These are phyloP conservation scores for Takakia lepidozioides DNA, from an alignment of 225 moss, liverwort and hornwort genomes.

Conservation along the genomic window DNA sequence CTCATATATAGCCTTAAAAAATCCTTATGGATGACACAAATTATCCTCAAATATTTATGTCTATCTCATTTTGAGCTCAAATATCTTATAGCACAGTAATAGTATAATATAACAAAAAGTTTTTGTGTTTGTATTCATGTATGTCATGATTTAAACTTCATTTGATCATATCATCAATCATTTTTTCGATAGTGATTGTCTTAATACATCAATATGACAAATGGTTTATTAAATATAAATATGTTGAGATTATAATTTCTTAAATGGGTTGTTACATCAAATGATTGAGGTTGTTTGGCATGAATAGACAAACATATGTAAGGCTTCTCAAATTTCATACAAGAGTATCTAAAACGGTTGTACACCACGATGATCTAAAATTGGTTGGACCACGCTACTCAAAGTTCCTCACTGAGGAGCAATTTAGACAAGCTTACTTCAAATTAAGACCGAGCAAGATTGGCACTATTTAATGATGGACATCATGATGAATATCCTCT, in stretches of 20 bases:
- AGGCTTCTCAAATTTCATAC: conserved; percentile 32
- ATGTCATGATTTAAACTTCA: no score
- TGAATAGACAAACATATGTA: conserved; percentile 16
- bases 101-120: no score
- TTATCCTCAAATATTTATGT: not conserved
- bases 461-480: not conserved
- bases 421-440: conserved; percentile 4
- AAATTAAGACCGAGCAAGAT: conserved; percentile 8
- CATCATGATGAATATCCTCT: no score
- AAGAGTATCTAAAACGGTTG: conserved; percentile 10
- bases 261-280: not conserved
- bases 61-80: not conserved
- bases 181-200: no score
- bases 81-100: no score
- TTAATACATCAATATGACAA: not conserved
- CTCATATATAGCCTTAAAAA: no score
- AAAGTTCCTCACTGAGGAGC: conserved; percentile 2
- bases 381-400: conserved; percentile 1
- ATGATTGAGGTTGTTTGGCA: not conserved
- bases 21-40: no score
- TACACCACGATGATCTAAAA: not conserved
- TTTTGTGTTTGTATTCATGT: no score
- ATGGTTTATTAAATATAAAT: not conserved
- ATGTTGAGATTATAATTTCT: not conserved
- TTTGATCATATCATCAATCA: no score